These are phyloP conservation scores for Colletotrichum brevisporum DNA, from an alignment of 2,329 filamentous ascomycete genomes.

Conservation along the genomic window DNA sequence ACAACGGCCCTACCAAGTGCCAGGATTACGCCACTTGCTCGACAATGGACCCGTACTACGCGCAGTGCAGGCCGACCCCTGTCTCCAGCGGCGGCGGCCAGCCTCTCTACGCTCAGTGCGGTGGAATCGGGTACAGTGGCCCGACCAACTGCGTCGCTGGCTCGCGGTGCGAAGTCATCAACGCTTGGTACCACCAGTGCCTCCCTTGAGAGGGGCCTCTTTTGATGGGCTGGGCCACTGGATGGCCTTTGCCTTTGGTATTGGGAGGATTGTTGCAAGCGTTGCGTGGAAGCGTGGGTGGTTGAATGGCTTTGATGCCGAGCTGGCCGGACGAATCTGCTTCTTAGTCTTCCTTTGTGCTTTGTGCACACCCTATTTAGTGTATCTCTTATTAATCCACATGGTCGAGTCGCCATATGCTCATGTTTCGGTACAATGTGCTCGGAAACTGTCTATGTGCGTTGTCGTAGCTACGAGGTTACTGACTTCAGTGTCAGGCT, in stretches of 20 bases:
- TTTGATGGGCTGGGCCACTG: background rate
- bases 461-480: no score
- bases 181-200: slow-evolving; percentile 33
- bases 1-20: slow-evolving; percentile 24
- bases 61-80: slow-evolving; percentile 25
- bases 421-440: no score
- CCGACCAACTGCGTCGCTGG: slow-evolving; percentile 24
- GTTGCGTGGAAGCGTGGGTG: no score
- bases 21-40: slow-evolving; percentile 15
- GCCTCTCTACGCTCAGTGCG: slow-evolving; percentile 26
- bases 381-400: no score
- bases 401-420: no score
- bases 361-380: no score
- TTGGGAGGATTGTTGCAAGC: no score
- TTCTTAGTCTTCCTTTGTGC: no score
- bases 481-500: background rate
- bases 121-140: slow-evolving; percentile 17
- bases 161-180: slow-evolving; percentile 17
- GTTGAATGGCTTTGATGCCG: no score
- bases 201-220: slow-evolving; percentile 1
- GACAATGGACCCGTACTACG: slow-evolving; percentile 20
- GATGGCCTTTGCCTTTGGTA: background rate
- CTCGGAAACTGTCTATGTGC: no score
- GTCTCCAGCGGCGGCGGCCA: background rate
- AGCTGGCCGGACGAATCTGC: no score